Evolutionary conservation across 495 filamentous ascomycete species (phyloP).

Genomic region (Aspergillus incahuasiensis): DNA sequence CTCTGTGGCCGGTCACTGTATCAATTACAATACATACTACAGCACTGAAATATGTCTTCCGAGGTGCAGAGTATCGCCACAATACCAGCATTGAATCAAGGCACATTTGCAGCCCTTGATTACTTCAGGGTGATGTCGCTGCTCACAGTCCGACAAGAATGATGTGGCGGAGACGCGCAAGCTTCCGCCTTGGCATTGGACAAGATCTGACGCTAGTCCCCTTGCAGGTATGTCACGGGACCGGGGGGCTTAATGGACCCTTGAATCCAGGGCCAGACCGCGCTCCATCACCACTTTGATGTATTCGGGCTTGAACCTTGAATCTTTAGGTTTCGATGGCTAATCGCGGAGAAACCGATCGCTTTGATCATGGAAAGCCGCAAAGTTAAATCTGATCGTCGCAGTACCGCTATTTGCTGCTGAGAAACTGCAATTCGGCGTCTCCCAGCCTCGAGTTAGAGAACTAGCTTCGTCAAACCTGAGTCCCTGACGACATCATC

Average conservation of each 20-base stretch:
- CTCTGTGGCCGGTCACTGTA: no score
- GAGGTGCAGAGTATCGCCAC: background rate
- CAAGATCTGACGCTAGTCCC: conserved; percentile 33
- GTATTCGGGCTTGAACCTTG: no score
- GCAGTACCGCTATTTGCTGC: background rate
- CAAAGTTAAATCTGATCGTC: no score
- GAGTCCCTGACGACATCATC: background rate
- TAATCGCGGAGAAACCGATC: no score
- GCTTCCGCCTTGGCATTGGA: conserved; percentile 41
- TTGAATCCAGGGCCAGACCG: background rate
- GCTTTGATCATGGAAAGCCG: background rate
- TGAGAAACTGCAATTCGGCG: background rate
- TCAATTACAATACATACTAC: background rate
- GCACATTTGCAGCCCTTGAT: background rate
- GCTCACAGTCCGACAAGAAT: conserved; percentile 2
- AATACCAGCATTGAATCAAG: background rate
- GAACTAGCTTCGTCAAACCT: background rate
- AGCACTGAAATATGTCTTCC: background rate
- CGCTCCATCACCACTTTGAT: background rate
- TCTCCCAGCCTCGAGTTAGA: background rate
- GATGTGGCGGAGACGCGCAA: conserved; percentile 44
- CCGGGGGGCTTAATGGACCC: background rate
- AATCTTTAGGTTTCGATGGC: no score
- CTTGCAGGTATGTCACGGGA: conserved; percentile 12
- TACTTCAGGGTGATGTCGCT: conserved; percentile 4